Evolutionary conservation across 768 basidiomycete genomes (phyloP), one percentile per base, ranked within the genome.

Genomic region (Suillus fuscotomentosus): DNA sequence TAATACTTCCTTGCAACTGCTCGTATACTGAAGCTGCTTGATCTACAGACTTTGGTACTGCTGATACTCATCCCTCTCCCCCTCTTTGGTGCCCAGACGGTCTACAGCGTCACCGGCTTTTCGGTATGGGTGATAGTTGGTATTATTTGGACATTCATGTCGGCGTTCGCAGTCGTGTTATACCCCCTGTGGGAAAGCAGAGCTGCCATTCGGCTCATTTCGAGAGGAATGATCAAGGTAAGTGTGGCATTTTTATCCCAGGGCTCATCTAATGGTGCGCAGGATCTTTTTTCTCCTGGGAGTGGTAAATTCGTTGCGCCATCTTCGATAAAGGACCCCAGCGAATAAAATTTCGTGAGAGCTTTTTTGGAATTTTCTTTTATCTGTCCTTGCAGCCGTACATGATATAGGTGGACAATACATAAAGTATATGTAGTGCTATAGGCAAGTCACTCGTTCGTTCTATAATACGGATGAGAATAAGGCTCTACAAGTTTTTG

Each of bases 141-240:
- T 2, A 88, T 97, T 65, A 78, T 89, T 42, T 97, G 95, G 95
- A 81, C 89, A 24, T 95, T 96, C 76, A 79, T 82, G 60, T 94
- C 92, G 1, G 80, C 87, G 4, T 82, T 89, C 65, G 79, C 86
- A 8, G 92, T 94, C 50, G 92, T 96, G 22, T 27, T 97, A 15
- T 94, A 94, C 70, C 95, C 95, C 22, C 78, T 97, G 5, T 97
- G 83, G 78, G 95, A 98, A 80, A 93, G 91, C 61, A 80, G 92
- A 48, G 78, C 67, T 5, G 92, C 91, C 0, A 71, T 98, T 54
- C 42, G 15, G 7, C 76, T 85, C 73, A 91, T 96, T 57, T 41
- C 66, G 31, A 74, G 72, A 56, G 92, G 93, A 8, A 77, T 94
- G 48, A 67, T 86, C 67, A 92, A 88, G 83, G 92, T 89, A 47